phyloP scores from a whole-genome alignment of 139 green algal genomes.

The Coelastrella sp. region DNA sequence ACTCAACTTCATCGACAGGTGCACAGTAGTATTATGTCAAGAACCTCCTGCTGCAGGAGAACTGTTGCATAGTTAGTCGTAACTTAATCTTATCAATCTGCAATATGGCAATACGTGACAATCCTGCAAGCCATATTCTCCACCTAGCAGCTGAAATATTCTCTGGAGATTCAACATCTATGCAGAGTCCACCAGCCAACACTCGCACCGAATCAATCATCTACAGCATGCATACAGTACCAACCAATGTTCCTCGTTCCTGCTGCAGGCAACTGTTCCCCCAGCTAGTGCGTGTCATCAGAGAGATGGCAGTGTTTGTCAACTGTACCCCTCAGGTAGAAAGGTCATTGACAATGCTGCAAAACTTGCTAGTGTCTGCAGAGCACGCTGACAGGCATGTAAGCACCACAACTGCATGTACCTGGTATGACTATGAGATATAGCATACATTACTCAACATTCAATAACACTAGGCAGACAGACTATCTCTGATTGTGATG shows the following conservation, averaged over 20 bases:
- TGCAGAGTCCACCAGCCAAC: too few relatives aligned
- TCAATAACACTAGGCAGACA: too few relatives aligned
- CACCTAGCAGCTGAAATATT: too few relatives aligned
- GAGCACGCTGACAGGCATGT: neutral
- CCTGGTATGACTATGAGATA: neutral
- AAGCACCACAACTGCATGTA: neutral
- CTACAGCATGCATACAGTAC: neutral
- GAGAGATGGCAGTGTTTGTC: constrained; percentile 65
- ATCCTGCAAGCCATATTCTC: too few relatives aligned
- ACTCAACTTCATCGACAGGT: constrained; percentile 68
- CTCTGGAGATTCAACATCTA: too few relatives aligned
- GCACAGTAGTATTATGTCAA: neutral
- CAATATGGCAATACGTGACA: too few relatives aligned
- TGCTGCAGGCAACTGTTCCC: constrained; percentile 69
- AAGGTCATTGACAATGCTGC: neutral
- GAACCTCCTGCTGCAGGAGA: neutral
- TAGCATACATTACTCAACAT: neutral
- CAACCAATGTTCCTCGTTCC: neutral
- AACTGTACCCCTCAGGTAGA: constrained; percentile 40
- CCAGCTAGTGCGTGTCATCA: constrained; percentile 66
- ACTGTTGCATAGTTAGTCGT: neutral
- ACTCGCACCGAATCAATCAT: neutral
- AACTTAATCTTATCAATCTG: neutral
- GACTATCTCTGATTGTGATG: neutral
- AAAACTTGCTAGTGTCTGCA: neutral